phyloP scores from a whole-genome alignment of 2,329 filamentous ascomycete species.

The Curvularia hawaiiensis region DNA sequence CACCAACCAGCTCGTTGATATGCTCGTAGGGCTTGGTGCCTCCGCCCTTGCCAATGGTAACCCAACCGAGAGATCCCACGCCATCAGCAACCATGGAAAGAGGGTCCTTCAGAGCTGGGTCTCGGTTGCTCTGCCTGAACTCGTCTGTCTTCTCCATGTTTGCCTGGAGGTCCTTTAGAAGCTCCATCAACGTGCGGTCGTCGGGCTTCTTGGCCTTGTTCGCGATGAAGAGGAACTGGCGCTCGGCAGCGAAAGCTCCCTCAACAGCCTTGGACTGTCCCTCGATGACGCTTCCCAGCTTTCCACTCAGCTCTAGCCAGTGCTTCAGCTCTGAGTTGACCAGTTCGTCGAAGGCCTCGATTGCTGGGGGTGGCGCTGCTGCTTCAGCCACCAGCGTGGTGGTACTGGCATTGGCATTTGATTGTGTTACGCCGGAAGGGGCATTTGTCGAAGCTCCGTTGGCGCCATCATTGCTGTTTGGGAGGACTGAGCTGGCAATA shows the following conservation, averaged over 20 bases:
- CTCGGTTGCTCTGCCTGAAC: slow-evolving; percentile 81
- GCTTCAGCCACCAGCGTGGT: slow-evolving; percentile 48
- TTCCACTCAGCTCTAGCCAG: slow-evolving; percentile 78
- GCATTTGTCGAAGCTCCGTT: slow-evolving; percentile 40
- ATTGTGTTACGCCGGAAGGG: slow-evolving; percentile 37
- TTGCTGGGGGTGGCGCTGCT: slow-evolving; percentile 61
- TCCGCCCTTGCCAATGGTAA: slow-evolving; percentile 69
- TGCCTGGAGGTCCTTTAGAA: slow-evolving; percentile 86
- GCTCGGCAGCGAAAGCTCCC: slow-evolving; percentile 79
- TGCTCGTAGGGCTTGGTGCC: slow-evolving; percentile 76
- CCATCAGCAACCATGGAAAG: slow-evolving; percentile 88
- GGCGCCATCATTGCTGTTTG: slow-evolving; percentile 31
- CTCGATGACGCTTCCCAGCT: slow-evolving; percentile 76
- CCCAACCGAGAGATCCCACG: slow-evolving; percentile 88
- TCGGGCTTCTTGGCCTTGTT: slow-evolving; percentile 94
- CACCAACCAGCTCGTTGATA: slow-evolving; percentile 79
- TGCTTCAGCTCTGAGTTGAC: slow-evolving; percentile 74
- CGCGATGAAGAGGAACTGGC: slow-evolving; percentile 84
- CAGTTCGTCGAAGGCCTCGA: slow-evolving; percentile 86
- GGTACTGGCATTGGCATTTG: slow-evolving; percentile 39
- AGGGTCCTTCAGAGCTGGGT: slow-evolving; percentile 76
- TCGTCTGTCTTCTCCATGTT: slow-evolving; percentile 79
- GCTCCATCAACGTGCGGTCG: slow-evolving; percentile 70
- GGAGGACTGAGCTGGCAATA: slow-evolving; percentile 76
- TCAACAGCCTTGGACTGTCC: slow-evolving; percentile 71